phyloP scores from a whole-genome alignment of 192 early-diverging fungal genomes.

The Coemansia sp. region DNA sequence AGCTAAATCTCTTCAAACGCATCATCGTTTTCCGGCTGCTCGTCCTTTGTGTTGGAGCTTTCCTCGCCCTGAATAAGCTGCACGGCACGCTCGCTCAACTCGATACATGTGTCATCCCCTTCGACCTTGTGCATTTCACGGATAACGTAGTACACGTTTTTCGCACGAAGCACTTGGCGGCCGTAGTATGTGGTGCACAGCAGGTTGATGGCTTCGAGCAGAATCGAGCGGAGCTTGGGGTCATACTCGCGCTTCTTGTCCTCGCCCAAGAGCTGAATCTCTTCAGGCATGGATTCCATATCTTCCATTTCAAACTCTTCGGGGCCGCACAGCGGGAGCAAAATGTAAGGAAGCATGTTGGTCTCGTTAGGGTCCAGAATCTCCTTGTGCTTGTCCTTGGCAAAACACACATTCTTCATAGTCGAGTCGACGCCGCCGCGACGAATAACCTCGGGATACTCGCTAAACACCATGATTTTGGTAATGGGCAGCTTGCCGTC shows the following conservation, averaged over 20 bases:
- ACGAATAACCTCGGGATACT: conserved; percentile 81
- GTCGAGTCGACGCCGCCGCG: conserved; percentile 83
- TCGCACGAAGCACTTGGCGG: conserved; percentile 75
- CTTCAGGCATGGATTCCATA: conserved; percentile 90
- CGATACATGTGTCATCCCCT: conserved; percentile 65
- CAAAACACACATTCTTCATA: conserved; percentile 91
- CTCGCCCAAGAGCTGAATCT: conserved; percentile 80
- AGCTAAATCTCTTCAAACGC: conserved; percentile 39
- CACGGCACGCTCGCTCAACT: conserved; percentile 75
- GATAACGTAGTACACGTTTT: conserved; percentile 84
- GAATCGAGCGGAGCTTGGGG: conserved; percentile 63
- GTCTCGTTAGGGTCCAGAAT: conserved; percentile 69
- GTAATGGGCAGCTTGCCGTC: conserved; percentile 72
- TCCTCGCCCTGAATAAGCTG: conserved; percentile 86
- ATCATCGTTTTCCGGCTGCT: conserved; percentile 18
- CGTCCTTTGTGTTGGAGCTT: conserved; percentile 44
- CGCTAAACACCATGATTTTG: conserved; percentile 83
- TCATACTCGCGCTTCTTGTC: conserved; percentile 86
- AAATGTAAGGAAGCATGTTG: conserved; percentile 82
- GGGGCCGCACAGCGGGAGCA: conserved; percentile 84
- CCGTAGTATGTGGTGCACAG: conserved; percentile 74
- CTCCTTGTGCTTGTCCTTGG: conserved; percentile 63
- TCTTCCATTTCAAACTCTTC: conserved; percentile 93
- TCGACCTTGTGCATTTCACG: conserved; percentile 80
- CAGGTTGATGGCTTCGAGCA: conserved; percentile 80